Conservation (phyloP, 2,329 filamentous ascomycete species). For the Pestalotiopsis sp. region DNA sequence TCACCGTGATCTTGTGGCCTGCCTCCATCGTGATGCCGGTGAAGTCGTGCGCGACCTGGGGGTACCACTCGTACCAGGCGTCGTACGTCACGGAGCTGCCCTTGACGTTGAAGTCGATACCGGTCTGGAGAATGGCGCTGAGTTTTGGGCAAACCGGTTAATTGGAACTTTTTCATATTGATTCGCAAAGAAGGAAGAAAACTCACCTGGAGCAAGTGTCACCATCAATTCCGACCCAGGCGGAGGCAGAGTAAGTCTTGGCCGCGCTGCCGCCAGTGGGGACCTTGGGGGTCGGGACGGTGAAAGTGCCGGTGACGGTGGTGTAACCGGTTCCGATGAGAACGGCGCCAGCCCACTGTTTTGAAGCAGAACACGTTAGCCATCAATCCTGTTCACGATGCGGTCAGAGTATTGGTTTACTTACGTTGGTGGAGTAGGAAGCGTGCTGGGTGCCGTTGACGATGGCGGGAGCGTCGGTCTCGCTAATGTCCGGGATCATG, state of each 20-base stretch:
- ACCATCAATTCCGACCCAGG: slow-evolving; percentile 66
- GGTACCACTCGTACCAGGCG: slow-evolving; percentile 58
- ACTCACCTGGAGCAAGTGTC: slow-evolving; percentile 49
- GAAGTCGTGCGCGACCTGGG: slow-evolving; percentile 52
- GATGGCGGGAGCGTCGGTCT: background rate
- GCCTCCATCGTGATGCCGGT: slow-evolving; percentile 40
- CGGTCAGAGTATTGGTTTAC: slow-evolving; percentile 24
- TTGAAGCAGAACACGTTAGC: background rate
- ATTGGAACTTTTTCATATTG: too few species aligned
- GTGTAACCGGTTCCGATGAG: slow-evolving; percentile 54
- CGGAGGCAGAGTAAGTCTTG: slow-evolving; percentile 43
- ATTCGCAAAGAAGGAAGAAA: too few species aligned
- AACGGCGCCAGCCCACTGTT: slow-evolving; percentile 61
- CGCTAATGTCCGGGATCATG: slow-evolving; percentile 5
- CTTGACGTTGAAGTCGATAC: slow-evolving; percentile 57
- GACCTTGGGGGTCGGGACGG: slow-evolving; percentile 50
- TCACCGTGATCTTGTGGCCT: slow-evolving; percentile 30
- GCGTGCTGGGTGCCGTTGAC: slow-evolving; percentile 34
- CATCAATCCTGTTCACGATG: slow-evolving; percentile 45
- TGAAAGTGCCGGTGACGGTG: slow-evolving; percentile 56
- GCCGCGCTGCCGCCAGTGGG: slow-evolving; percentile 30
- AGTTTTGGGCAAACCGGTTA: too few species aligned
- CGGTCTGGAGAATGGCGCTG: slow-evolving; percentile 57
- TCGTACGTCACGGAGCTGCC: slow-evolving; percentile 46
- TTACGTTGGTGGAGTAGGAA: slow-evolving; percentile 52